Conservation (phyloP, 306 rosid species). For the Pyrus betulifolia region DNA sequence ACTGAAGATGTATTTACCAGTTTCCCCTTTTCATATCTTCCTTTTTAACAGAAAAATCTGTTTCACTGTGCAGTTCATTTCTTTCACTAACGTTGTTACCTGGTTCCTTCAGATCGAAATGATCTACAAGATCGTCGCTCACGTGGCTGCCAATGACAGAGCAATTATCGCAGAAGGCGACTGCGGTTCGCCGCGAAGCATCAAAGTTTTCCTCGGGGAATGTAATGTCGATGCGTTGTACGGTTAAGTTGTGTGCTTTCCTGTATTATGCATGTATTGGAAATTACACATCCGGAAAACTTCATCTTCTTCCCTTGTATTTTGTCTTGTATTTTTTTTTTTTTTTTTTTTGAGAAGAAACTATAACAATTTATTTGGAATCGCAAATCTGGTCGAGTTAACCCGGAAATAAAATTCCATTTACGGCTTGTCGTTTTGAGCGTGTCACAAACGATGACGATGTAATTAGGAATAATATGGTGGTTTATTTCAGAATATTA, state of each 20-base stretch:
- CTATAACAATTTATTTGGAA: background rate
- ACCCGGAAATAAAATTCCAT: background rate
- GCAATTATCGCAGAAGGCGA: constrained; percentile 83
- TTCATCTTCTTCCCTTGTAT: constrained; percentile 2
- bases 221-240: constrained; percentile 61
- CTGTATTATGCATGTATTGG: background rate
- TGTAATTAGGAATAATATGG: background rate
- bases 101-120: constrained; percentile 57
- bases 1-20: constrained; percentile 55
- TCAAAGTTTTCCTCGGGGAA: constrained; percentile 74
- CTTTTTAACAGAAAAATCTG: background rate
- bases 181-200: constrained; percentile 86
- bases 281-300: background rate
- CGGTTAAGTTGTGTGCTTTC: constrained; percentile 21
- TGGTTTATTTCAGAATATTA: background rate
- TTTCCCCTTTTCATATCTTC: background rate
- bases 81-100: constrained; percentile 5
- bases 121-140: constrained; percentile 80
- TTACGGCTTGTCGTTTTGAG: background rate
- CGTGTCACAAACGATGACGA: background rate
- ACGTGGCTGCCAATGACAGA: constrained; percentile 90
- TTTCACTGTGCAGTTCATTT: background rate
- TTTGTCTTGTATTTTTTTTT: background rate
- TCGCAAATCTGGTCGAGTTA: constrained; percentile 6
- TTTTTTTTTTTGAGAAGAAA: too few relatives aligned